Percentiles rank a stretch among this genome's conserved stretches.
Evolutionary conservation across 163 green algal species (phyloP).

Genomic region (Coccomyxa subellipsoidea): DNA sequence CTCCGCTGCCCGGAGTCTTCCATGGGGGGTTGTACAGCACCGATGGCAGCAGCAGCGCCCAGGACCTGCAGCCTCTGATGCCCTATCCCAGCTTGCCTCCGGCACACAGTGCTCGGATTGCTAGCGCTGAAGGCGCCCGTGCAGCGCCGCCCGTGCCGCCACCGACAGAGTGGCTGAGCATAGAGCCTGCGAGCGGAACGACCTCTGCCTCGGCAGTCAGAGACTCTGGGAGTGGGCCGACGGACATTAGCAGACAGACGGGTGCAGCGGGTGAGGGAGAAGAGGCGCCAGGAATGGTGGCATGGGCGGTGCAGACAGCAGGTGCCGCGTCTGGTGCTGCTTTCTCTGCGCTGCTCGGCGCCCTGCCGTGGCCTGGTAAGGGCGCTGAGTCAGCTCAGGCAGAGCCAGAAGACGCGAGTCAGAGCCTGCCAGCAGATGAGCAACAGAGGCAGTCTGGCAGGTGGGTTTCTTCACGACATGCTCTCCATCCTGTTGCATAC

Average conservation of each 20-base stretch:
- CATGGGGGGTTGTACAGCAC: background rate
- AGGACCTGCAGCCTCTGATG: background rate
- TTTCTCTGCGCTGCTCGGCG: background rate
- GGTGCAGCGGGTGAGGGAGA: background rate
- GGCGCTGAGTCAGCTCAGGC: background rate
- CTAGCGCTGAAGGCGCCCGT: background rate
- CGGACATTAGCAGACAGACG: background rate
- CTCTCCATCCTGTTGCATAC: too few species aligned
- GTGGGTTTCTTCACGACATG: too few species aligned
- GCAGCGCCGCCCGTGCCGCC: too few species aligned
- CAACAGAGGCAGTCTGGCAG: background rate
- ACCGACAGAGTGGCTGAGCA: background rate
- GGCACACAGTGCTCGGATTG: background rate
- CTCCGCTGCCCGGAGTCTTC: background rate
- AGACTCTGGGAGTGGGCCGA: background rate
- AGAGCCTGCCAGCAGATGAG: background rate
- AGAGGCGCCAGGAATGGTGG: background rate
- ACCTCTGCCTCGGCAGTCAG: background rate
- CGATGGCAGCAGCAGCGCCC: background rate
- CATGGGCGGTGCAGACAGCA: background rate
- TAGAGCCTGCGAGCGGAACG: background rate
- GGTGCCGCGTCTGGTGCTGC: background rate
- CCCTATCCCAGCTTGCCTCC: background rate
- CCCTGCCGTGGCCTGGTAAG: background rate
- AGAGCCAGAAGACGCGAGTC: background rate